Percentiles rank a stretch among this genome's conserved stretches.
Conservation (phyloP, 164 flowering plant genomes). For the Vitis labrusca region DNA sequence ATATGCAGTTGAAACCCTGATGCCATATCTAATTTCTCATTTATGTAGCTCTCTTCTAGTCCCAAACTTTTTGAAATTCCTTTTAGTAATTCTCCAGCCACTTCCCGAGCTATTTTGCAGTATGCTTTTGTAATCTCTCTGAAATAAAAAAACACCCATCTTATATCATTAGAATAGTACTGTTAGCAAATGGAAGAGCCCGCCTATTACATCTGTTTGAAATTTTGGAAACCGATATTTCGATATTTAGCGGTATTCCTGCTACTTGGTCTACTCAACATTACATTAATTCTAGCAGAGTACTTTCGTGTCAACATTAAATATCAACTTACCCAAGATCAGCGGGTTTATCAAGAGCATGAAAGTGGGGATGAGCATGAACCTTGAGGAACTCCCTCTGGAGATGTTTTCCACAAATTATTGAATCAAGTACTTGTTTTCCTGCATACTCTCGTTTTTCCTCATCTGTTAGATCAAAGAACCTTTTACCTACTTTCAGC, state of each 20-base stretch:
- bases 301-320: too few relatives aligned
- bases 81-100: slow-evolving; percentile 16
- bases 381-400: slow-evolving; percentile 36
- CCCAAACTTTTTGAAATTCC: slow-evolving; percentile 34
- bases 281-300: too few relatives aligned
- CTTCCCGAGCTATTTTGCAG: slow-evolving; percentile 15
- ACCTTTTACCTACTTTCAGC: background rate
- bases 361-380: slow-evolving; percentile 25
- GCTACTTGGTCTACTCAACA: too few relatives aligned
- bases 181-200: too few relatives aligned
- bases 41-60: slow-evolving; percentile 23
- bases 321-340: slow-evolving; percentile 14
- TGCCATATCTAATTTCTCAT: slow-evolving; percentile 17
- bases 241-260: too few relatives aligned
- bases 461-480: slow-evolving; percentile 20
- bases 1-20: slow-evolving; percentile 18
- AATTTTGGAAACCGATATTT: too few relatives aligned
- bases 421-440: background rate
- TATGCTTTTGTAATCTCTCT: slow-evolving; percentile 25
- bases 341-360: slow-evolving; percentile 17
- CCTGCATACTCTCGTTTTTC: slow-evolving; percentile 20
- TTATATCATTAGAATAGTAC: too few relatives aligned
- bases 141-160: background rate
- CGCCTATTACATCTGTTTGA: too few relatives aligned
- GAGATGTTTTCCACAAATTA: slow-evolving; percentile 16